A percentile compares a stretch with the other conserved stretches of the same genome.
Conservation (phyloP, 495 filamentous ascomycete genomes). For the Aspergillus sclerotiicarbonarius region DNA sequence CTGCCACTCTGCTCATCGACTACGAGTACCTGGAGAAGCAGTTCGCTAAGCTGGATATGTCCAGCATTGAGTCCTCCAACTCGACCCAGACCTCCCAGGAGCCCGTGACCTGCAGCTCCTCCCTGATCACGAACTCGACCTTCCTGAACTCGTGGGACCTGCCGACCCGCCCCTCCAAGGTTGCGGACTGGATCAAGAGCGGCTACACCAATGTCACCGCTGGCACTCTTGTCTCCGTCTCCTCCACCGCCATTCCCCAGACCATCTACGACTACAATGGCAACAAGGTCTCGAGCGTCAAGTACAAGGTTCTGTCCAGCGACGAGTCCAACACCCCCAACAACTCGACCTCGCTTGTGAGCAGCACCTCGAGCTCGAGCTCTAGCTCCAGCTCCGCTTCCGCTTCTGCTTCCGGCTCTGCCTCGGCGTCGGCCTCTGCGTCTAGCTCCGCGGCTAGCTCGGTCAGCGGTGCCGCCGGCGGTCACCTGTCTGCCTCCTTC, state of each 20-base stretch:
- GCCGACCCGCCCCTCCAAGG: constrained; percentile 54
- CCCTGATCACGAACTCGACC: constrained; percentile 56
- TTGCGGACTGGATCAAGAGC: constrained; percentile 49
- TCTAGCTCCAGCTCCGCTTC: constrained; percentile 38
- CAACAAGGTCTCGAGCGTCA: constrained; percentile 48
- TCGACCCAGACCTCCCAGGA: constrained; percentile 48
- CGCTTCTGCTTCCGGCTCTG: constrained; percentile 38
- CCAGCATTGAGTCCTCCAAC: constrained; percentile 57
- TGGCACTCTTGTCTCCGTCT: constrained; percentile 60
- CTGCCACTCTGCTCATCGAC: constrained; percentile 63
- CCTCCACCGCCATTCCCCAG: constrained; percentile 47
- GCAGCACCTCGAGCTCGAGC: constrained; percentile 15
- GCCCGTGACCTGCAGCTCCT: constrained; percentile 57
- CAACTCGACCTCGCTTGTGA: constrained; percentile 8
- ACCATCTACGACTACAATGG: constrained; percentile 57
- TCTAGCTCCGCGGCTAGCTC: constrained; percentile 38
- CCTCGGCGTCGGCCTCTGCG: constrained; percentile 24
- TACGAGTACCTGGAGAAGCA: constrained; percentile 73
- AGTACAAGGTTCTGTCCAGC: constrained; percentile 49
- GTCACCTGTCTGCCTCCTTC: constrained; percentile 14
- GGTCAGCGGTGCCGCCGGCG: not conserved
- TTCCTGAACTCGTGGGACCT: constrained; percentile 79
- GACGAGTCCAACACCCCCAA: constrained; percentile 56
- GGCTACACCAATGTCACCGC: constrained; percentile 51
- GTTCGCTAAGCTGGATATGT: constrained; percentile 71